phyloP scores from a whole-genome alignment of 1,139 yeast species.

The Magnusiomyces sp. region DNA sequence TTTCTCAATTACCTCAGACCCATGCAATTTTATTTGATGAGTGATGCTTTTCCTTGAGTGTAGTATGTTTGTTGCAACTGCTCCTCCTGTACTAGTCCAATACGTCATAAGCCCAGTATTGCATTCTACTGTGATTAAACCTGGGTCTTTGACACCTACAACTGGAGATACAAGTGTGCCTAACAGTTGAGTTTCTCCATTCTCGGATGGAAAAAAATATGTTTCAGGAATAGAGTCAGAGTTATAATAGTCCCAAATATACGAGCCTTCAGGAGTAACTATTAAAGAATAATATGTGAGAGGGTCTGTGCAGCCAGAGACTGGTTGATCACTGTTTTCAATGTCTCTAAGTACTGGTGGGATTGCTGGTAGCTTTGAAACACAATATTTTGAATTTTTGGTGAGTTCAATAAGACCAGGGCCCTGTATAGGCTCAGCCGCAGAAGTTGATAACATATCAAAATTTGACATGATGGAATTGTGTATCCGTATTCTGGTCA shows the following conservation, averaged over 20 bases:
- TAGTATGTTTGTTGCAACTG: constrained; percentile 56
- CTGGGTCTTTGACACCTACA: constrained; percentile 58
- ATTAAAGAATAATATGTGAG: constrained; percentile 48
- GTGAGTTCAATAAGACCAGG: constrained; percentile 44
- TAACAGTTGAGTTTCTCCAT: constrained; percentile 30
- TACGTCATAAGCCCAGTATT: constrained; percentile 49
- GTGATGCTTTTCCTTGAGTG: constrained; percentile 35
- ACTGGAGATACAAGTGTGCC: constrained; percentile 63
- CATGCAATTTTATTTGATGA: constrained; percentile 32
- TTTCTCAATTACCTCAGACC: constrained; percentile 38
- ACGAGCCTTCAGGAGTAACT: constrained; percentile 42
- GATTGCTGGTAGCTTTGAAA: constrained; percentile 50
- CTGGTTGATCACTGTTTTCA: constrained; percentile 9
- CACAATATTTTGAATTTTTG: constrained; percentile 50
- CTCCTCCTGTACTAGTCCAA: constrained; percentile 60
- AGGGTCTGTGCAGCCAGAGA: constrained; percentile 48
- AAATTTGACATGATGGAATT: no score
- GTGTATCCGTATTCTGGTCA: background rate
- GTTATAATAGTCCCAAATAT: constrained; percentile 65
- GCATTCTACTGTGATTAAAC: constrained; percentile 53
- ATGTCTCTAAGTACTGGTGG: constrained; percentile 39
- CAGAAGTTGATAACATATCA: no score
- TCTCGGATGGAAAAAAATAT: constrained; percentile 33
- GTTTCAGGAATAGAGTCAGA: constrained; percentile 53
- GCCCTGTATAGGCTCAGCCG: no score